phyloP scores from a whole-genome alignment of 169 alveolate genomes.

The Babesia caballi region DNA sequence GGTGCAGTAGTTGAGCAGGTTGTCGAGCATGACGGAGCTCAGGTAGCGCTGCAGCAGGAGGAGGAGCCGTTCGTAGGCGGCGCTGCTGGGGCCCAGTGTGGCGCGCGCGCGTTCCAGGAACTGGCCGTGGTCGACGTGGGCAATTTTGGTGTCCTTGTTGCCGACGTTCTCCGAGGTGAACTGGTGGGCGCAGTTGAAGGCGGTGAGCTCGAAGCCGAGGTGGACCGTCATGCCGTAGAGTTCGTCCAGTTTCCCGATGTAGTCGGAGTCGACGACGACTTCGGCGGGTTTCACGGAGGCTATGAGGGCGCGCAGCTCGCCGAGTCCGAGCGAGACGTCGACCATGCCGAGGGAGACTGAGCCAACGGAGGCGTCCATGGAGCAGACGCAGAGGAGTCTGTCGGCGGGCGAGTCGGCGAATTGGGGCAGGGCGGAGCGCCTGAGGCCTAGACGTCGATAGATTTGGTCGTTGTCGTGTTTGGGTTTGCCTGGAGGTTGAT shows the following conservation, averaged over 20 bases:
- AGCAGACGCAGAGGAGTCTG: neutral
- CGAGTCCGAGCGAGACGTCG: conserved; percentile 3
- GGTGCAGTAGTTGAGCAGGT: conserved; percentile 42
- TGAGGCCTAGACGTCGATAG: neutral
- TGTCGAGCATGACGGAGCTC: conserved; percentile 34
- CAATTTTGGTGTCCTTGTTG: conserved; percentile 64
- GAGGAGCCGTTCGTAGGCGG: conserved; percentile 42
- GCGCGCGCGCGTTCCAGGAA: conserved; percentile 68
- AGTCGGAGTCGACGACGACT: conserved; percentile 54
- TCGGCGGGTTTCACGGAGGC: conserved; percentile 83
- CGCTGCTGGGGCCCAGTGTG: conserved; percentile 42
- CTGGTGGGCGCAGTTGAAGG: conserved; percentile 18
- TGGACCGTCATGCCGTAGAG: neutral
- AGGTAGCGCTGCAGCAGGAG: conserved; percentile 42
- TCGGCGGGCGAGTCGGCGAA: neutral
- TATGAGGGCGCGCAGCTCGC: conserved; percentile 70
- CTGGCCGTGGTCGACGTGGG: conserved; percentile 77
- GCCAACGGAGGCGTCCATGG: conserved; percentile 56
- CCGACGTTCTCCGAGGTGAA: conserved; percentile 32
- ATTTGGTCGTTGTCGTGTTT: neutral
- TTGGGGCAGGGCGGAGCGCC: neutral
- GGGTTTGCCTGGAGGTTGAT: too few species aligned
- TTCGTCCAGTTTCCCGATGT: neutral
- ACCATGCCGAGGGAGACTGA: conserved; percentile 21
- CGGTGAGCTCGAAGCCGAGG: conserved; percentile 17